Percentiles rank a stretch among this genome's conserved stretches.
These are phyloP conservation scores for Monilinia polystroma DNA, from an alignment of 2,329 filamentous ascomycete genomes.

Conservation along the genomic window DNA sequence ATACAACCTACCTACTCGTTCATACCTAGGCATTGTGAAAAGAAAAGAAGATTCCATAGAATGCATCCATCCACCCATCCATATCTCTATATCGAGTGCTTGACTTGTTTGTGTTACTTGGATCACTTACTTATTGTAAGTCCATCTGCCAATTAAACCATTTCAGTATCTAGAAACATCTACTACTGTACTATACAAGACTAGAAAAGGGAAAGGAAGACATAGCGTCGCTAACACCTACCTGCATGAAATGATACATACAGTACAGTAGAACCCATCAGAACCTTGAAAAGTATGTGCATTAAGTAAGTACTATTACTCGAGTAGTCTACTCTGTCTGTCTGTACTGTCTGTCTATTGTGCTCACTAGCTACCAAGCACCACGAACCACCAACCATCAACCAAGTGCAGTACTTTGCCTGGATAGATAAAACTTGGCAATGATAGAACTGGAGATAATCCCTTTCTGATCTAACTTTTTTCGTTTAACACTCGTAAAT, in stretches of 20 bases:
- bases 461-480: background rate
- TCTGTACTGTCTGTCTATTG: too few species aligned
- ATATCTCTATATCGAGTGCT: background rate
- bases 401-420: too few species aligned
- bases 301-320: too few species aligned
- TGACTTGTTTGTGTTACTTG: slow-evolving; percentile 7
- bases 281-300: background rate
- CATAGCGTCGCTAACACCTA: slow-evolving; percentile 3
- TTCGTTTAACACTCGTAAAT: slow-evolving; percentile 4
- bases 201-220: background rate
- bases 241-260: slow-evolving; percentile 9
- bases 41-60: background rate
- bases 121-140: slow-evolving; percentile 6
- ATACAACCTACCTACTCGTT: too few species aligned
- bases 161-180: background rate
- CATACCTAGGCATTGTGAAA: background rate
- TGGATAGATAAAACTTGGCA: background rate
- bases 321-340: too few species aligned
- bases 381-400: too few species aligned
- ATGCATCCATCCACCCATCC: background rate
- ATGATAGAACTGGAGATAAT: slow-evolving; percentile 6
- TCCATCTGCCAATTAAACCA: background rate
- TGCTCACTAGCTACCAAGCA: too few species aligned
- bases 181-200: too few species aligned
- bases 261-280: background rate